Base-by-base conservation (phyloP, 1,284 basidiomycete species). In the Cryptococcus depauperatus region DNA sequence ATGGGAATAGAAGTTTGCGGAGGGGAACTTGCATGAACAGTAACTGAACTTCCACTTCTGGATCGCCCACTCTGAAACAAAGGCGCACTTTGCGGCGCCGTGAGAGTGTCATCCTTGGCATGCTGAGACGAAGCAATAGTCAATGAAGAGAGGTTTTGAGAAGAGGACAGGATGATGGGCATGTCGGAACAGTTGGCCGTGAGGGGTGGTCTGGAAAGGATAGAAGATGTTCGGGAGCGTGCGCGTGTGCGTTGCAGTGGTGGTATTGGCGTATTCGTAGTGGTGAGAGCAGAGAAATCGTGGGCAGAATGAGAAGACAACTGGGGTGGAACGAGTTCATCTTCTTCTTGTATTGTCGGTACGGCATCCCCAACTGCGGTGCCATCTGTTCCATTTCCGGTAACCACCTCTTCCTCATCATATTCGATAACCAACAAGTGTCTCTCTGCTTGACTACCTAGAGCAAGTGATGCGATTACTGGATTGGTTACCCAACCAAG, bases 401-500 rank as follows among this genome's bases (percentile, higher is more conserved):
- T 35, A 37, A 37, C 34, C 3, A 18, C 28, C 5, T 19, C 32
- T 3, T 41, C 43, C 26, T 43, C 49, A 5, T 40, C 47, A 54
- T 16, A 46, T 45, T n/a, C 51, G 0, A 67, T 51, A 14, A 65
- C 55, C 21, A 71, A 34, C n/a, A 71, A 54, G 50, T 69, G 63
- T 47, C 66, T 59, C 37, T 68, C 65, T 28, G 70, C 63, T 50
- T 72, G 69, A 47, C 61, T 63, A 1, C 70, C 70, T 10, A 72
- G 52, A 1, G 69, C 68, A n/a, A 72, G 46, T 3, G 55, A 44
- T 0, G 70, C 69, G 39, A 72, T 70, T 23, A 72, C 51, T 0
- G 70, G 70, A 54, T 72, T 72, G n/a, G 69, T 70, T 32, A 70
- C 46, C 60, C 64, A 63, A 3, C 69, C 70, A 2, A 68, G 47